Base-by-base conservation (phyloP, 768 basidiomycete species). In the Lepiota brunneoincarnata region DNA sequence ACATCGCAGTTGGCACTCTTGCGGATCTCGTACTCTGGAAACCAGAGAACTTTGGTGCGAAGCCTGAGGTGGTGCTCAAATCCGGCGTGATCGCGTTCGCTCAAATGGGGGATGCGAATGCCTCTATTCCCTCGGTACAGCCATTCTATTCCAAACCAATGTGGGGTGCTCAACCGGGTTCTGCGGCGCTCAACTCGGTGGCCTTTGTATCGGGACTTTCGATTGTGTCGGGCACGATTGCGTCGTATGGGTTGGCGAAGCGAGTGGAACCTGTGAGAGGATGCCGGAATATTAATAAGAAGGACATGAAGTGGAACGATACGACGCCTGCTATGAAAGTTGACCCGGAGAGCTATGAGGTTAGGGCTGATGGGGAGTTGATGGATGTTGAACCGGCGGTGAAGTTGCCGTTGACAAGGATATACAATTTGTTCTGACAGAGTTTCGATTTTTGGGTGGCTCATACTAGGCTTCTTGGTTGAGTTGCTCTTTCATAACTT, bases 11-110 rank as follows among this genome's bases (percentile, higher is more conserved):
- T 2, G 93, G 91, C 15, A 87, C 81, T 23, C 79, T 99, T 42
- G 97, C 96, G 0, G 97, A 99, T 67, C 80, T 99, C 39, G 95
- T 98, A 0, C 76, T 98, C 0, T 99, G 97, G 97, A 89, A 87
- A 69, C 93, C 94, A 0, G 89, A 92, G 66, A 86, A 89, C 65
- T 98, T 98, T 68, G 97, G 96, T 2, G 75, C 87, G 1, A 89
- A 91, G 63, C 96, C 97, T 0, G 91, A 95, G 66, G 89, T 93
- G 88, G 87, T 98, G 39, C 75, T 98, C 59, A 99, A 98, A 69
- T 90, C 91, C 7, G 97, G 97, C 20, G 86, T 97, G 6, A 95
- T 98, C 61, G 91, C 80, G 10, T 93, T 87, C 83, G 86, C 92
- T 2, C 87, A 93, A 77, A 90, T 99, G 86, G 97, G 97, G 15